A percentile compares a stretch with the other conserved stretches of the same genome.
Evolutionary conservation across 768 basidiomycete species (phyloP).

Genomic region (Podaxis sp.): DNA sequence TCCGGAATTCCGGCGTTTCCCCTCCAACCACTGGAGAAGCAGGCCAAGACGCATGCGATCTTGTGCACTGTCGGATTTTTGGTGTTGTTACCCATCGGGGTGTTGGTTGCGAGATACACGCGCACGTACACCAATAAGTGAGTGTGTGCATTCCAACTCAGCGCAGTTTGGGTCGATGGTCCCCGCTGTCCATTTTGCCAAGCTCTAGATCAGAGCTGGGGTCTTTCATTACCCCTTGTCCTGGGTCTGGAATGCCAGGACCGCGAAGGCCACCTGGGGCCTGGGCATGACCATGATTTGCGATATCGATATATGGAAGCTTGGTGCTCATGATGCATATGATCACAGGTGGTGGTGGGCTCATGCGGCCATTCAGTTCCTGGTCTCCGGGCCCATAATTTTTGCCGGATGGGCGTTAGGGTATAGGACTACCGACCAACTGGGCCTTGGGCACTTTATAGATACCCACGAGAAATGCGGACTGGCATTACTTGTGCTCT

Average conservation of each 20-base stretch:
- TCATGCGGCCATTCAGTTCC: slow-evolving; percentile 49
- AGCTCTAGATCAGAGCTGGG: background rate
- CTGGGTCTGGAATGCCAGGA: background rate
- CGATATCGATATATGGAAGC: background rate
- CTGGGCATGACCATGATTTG: too few species aligned
- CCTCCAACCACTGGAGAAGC: slow-evolving; percentile 27
- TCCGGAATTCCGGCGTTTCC: background rate
- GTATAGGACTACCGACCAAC: slow-evolving; percentile 29
- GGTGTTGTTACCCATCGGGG: slow-evolving; percentile 57
- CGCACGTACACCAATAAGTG: slow-evolving; percentile 49
- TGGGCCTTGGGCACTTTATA: slow-evolving; percentile 30
- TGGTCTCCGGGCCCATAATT: slow-evolving; percentile 53
- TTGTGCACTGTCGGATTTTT: slow-evolving; percentile 53
- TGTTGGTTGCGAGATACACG: slow-evolving; percentile 50
- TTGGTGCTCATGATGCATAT: background rate
- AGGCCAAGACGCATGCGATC: slow-evolving; percentile 47
- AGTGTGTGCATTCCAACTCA: slow-evolving; percentile 17
- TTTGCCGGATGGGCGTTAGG: slow-evolving; percentile 47
- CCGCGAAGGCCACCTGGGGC: background rate
- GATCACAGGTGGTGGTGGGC: slow-evolving; percentile 44
- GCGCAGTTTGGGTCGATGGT: background rate
- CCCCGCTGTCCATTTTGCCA: background rate
- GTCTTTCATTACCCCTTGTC: background rate
- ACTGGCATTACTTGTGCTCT: slow-evolving; percentile 50
- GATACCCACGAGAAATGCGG: slow-evolving; percentile 54